Base-by-base conservation (phyloP, 1,284 basidiomycete species). In the Thecaphora thlaspeos region DNA sequence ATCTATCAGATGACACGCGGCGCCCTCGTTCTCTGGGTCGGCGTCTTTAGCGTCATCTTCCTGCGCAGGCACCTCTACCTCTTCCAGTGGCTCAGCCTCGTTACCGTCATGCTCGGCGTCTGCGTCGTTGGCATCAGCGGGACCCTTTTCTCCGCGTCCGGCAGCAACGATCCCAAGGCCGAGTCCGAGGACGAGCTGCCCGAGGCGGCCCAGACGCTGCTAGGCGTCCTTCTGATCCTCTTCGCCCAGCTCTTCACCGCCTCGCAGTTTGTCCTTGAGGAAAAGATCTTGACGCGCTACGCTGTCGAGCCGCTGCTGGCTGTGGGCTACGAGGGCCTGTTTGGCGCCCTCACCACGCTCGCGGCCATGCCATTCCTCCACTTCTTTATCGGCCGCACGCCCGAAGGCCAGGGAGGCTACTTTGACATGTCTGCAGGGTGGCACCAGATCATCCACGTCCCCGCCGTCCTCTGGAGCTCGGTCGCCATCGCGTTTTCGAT, bases 201-300 rank as follows among this genome's bases (percentile, higher is more conserved):
- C 19, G 68, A 68, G 28, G 38, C 58, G 12, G 55, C 63, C 4
- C 55, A 66, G 43, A 73, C 79, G 12, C 55, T 81, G 17, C 55
- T 84, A 17, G 82, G 95, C 51, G 87, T 98, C 32, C 85, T 90
- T 73, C 87, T 98, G 76, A 85, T 98, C 52, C 81, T 97, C 37
- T 92, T 95, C 73, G 94, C 95, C n/a, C 95, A 98, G 80, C 81
- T 97, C 59, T 98, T 94, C 80, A 88, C 89, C 30, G 91, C 91
- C 43, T 85, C 85, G 12, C 91, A 94, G 75, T 93, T 93, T 51
- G 91, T 97, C 43, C 83, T 95, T n/a, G 94, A 97, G 82, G 72
- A 76, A 37, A 74, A 73, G 82, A 91, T 96, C 73, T 87, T 96
- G 87, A 83, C 85, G 40, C 84, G 84, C 47, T 94, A 95, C 81